Conservation (phyloP, 2,329 filamentous ascomycete genomes). For the Exophiala spinifera region DNA sequence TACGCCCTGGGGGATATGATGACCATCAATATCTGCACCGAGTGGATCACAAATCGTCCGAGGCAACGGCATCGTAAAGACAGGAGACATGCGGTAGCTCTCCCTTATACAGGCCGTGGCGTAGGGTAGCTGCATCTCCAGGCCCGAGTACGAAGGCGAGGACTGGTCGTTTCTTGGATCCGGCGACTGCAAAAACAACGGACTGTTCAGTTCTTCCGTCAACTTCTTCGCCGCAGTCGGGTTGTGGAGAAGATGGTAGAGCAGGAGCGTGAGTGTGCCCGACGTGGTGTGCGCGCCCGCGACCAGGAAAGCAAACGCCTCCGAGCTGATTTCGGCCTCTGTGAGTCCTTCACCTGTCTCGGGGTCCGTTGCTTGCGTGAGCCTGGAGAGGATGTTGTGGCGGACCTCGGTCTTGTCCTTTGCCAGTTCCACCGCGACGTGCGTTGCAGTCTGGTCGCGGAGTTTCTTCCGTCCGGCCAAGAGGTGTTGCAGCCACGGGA, state of each 20-base stretch:
- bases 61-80: constrained; percentile 13
- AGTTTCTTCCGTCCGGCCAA: constrained; percentile 10
- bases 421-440: constrained; percentile 6
- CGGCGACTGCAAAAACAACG: background rate
- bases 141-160: constrained; percentile 8
- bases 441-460: constrained; percentile 3
- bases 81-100: constrained; percentile 10
- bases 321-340: constrained; percentile 8
- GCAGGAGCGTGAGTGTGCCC: constrained; percentile 39
- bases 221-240: constrained; percentile 15
- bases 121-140: constrained; percentile 18
- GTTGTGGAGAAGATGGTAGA: constrained; percentile 39
- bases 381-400: constrained; percentile 11
- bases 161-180: background rate
- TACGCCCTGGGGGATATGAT: constrained; percentile 11
- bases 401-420: constrained; percentile 7
- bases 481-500: constrained; percentile 16
- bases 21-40: constrained; percentile 7
- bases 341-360: constrained; percentile 11
- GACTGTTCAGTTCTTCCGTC: constrained; percentile 4
- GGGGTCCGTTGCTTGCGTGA: constrained; percentile 13
- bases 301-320: constrained; percentile 28
- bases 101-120: constrained; percentile 11
- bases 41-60: constrained; percentile 1
- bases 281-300: constrained; percentile 41